These are phyloP conservation scores for Quercus variabilis DNA, from an alignment of 306 rosid genomes.

Conservation along the genomic window DNA sequence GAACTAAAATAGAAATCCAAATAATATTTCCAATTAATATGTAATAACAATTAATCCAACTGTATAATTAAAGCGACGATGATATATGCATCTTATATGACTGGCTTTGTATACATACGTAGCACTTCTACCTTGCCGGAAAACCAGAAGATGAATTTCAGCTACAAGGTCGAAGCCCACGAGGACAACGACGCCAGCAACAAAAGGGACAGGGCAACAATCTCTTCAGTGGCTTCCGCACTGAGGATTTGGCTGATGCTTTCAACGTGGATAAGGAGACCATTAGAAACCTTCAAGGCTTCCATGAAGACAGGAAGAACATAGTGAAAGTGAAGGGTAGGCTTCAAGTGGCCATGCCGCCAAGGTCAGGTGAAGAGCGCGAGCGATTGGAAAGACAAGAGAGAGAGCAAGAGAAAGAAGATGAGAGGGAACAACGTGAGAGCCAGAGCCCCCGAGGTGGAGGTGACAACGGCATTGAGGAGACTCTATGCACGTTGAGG, in stretches of 20 bases:
- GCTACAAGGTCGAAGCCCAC: background rate
- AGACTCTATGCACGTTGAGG: background rate
- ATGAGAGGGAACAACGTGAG: background rate
- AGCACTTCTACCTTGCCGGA: slow-evolving; percentile 64
- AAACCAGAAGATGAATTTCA: slow-evolving; percentile 1
- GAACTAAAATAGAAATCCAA: background rate
- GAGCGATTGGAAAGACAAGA: slow-evolving; percentile 6
- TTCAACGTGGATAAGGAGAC: too few species aligned
- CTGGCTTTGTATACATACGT: background rate
- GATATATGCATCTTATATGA: background rate
- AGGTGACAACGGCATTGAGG: too few species aligned
- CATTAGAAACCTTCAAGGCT: too few species aligned
- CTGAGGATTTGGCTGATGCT: too few species aligned
- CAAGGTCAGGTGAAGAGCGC: slow-evolving; percentile 12
- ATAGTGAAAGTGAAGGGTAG: slow-evolving; percentile 27
- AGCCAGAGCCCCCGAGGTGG: background rate
- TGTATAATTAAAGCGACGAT: background rate
- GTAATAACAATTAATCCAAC: background rate
- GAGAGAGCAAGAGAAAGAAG: background rate
- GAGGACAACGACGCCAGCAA: background rate
- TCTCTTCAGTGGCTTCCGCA: too few species aligned
- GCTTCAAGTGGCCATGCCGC: slow-evolving; percentile 34
- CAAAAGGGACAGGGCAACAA: background rate
- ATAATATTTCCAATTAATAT: background rate
- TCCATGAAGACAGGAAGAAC: too few species aligned